Evolutionary conservation across 768 basidiomycete species (phyloP).

Genomic region (Pleurotus cornucopiae): DNA sequence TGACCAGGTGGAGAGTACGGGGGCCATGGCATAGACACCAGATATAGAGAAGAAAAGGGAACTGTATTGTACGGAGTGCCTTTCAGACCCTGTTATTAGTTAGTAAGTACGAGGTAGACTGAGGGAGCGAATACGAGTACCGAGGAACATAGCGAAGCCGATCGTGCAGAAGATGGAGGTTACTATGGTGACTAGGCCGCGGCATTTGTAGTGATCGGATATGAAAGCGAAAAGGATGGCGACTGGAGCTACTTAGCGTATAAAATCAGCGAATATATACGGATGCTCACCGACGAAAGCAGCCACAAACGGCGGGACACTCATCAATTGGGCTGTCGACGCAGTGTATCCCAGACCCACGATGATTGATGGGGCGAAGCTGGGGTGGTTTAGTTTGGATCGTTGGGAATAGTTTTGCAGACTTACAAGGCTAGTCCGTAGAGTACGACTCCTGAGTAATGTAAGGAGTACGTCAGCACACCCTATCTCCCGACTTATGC

Average conservation of each 20-base stretch:
- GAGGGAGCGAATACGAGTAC: constrained; percentile 22
- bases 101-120: neutral
- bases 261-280: neutral
- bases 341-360: constrained; percentile 52
- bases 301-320: constrained; percentile 50
- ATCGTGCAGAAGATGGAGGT: constrained; percentile 36
- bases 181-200: constrained; percentile 31
- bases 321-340: constrained; percentile 55
- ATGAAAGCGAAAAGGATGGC: no score
- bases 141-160: constrained; percentile 54
- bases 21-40: constrained; percentile 43
- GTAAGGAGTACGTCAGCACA: no score
- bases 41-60: constrained; percentile 52
- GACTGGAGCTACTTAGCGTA: neutral
- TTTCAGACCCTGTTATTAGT: constrained; percentile 24
- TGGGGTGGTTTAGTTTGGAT: constrained; percentile 14
- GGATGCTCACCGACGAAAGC: constrained; percentile 30
- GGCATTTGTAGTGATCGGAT: no score
- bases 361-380: constrained; percentile 74
- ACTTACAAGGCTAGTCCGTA: constrained; percentile 47
- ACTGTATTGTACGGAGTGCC: constrained; percentile 41
- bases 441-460: constrained; percentile 13
- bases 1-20: constrained; percentile 52
- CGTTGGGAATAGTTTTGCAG: neutral
- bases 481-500: neutral